Evolutionary conservation across 2,329 filamentous ascomycete genomes (phyloP).

Genomic region (Pseudogymnoascus sp.): DNA sequence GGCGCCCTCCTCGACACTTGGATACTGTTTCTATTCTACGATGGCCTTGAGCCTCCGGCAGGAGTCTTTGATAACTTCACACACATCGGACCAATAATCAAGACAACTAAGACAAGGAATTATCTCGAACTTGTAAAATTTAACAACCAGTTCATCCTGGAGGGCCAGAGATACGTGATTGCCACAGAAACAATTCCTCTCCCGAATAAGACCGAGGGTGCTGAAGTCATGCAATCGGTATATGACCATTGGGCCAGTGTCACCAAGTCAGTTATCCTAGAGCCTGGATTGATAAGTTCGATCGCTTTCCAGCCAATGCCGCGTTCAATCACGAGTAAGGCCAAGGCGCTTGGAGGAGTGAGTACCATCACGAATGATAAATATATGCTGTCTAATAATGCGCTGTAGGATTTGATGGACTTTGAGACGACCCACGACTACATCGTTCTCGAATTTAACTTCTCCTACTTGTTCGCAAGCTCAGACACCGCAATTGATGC

Average conservation of each 20-base stretch:
- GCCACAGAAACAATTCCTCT: constrained; percentile 12
- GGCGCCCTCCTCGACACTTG: constrained; percentile 41
- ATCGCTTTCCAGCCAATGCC: constrained; percentile 29
- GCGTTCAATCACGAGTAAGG: constrained; percentile 19
- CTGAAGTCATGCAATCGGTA: constrained; percentile 9
- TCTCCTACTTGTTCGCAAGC: constrained; percentile 17
- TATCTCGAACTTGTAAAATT: constrained; percentile 11
- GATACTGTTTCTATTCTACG: constrained; percentile 55
- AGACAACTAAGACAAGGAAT: constrained; percentile 3
- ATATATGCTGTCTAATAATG: neutral
- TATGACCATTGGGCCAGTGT: constrained; percentile 8
- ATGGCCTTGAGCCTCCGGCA: constrained; percentile 43
- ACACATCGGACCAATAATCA: constrained; percentile 27
- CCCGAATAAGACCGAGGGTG: constrained; percentile 2
- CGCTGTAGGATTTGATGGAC: constrained; percentile 20
- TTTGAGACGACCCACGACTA: constrained; percentile 21
- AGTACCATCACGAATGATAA: neutral
- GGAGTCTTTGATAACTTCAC: constrained; percentile 39
- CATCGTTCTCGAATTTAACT: constrained; percentile 28
- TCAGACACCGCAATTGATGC: constrained; percentile 3
- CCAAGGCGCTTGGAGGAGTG: constrained; percentile 15
- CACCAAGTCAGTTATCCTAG: constrained; percentile 20
- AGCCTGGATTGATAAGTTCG: constrained; percentile 19
- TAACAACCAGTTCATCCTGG: constrained; percentile 4
- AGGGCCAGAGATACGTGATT: constrained; percentile 13